These are phyloP conservation scores for Phytophthora sansomeana DNA, from an alignment of 352 stramenopile species.

Conservation along the genomic window DNA sequence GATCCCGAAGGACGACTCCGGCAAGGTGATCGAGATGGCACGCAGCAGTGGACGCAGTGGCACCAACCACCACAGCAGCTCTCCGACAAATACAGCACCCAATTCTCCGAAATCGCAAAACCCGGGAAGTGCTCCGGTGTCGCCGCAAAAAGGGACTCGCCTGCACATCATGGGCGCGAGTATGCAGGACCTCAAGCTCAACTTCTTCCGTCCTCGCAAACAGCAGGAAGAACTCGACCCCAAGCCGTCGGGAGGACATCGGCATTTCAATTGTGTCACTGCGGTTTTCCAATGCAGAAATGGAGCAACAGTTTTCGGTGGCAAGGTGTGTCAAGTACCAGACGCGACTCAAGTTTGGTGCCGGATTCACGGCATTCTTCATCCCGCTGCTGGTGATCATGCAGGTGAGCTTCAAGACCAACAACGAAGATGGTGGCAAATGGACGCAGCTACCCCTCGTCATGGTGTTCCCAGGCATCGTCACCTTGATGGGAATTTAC, in stretches of 20 bases:
- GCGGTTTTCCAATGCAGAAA: constrained; percentile 70
- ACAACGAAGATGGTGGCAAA: constrained; percentile 52
- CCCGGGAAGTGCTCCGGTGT: constrained; percentile 21
- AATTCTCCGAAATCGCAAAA: constrained; percentile 29
- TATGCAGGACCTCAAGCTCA: constrained; percentile 75
- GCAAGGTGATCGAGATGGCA: constrained; percentile 37
- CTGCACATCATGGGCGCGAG: constrained; percentile 61
- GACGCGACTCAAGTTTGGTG: constrained; percentile 75
- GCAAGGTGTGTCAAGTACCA: constrained; percentile 73
- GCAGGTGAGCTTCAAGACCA: constrained; percentile 86
- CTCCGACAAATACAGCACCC: constrained; percentile 15
- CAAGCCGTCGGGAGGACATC: constrained; percentile 79
- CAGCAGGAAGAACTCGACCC: constrained; percentile 28
- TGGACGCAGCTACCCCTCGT: constrained; percentile 79
- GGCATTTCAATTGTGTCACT: constrained; percentile 79
- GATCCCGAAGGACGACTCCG: constrained; percentile 60
- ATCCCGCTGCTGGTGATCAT: constrained; percentile 88
- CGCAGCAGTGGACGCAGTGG: constrained; percentile 46
- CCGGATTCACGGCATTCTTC: constrained; percentile 81
- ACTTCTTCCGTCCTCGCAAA: constrained; percentile 69
- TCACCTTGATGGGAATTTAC: constrained; percentile 79
- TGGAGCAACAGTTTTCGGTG: constrained; percentile 68
- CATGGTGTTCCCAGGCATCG: constrained; percentile 84
- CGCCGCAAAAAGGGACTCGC: constrained; percentile 46
- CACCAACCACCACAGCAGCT: constrained; percentile 10